Base-by-base conservation (phyloP, 305 asterid genomes). In the Solanum hybrid region DNA sequence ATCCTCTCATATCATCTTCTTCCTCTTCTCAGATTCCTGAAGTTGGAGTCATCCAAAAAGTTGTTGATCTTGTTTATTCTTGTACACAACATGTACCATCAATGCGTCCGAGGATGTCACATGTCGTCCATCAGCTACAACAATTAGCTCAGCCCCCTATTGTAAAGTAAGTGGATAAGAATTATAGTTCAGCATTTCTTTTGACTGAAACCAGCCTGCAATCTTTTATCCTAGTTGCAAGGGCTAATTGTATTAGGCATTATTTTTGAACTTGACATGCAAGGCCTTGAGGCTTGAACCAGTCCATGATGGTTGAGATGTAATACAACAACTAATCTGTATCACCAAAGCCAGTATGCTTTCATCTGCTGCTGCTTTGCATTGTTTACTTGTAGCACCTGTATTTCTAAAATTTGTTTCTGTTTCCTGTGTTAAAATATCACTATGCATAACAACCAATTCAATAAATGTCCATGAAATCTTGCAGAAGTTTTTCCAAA, bases 81-180 rank as follows among this genome's bases (percentile, higher is more conserved):
- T 97, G 99, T 95, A 97, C 99, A 12, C 99, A 97, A 89, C 98
- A 97, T 73, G 98, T 97, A 6, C 99, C 99, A 1, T 97, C 99
- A 1, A 95, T 96, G 99, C 97, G 99, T 5, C 99, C 99, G 32
- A 90, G 99, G 90, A 97, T 97, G 99, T 97, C 99, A 1, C 98
- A 97, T 27, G 97, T 97, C 29, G 99, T 97, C 89, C 99, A 97
- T 93, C 99, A 97, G 96, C 91, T 97, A 89, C 99, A 96, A 91
- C 99, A 95, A 93, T 92, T 97, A 89, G 94, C 95, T 38, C 98
- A 94, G 90, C 93, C 94, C 37, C 91, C 98, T 56, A 14, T 92
- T 86, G 78, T 91, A 78, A 94, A 95, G 91, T 94, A 90, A 93
- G 91, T 79, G 75, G 51, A 31, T 27, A 78, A 29, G 7, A 32